These are phyloP conservation scores for Solanum dulcamara DNA, from an alignment of 257 asterid species.

Conservation along the genomic window DNA sequence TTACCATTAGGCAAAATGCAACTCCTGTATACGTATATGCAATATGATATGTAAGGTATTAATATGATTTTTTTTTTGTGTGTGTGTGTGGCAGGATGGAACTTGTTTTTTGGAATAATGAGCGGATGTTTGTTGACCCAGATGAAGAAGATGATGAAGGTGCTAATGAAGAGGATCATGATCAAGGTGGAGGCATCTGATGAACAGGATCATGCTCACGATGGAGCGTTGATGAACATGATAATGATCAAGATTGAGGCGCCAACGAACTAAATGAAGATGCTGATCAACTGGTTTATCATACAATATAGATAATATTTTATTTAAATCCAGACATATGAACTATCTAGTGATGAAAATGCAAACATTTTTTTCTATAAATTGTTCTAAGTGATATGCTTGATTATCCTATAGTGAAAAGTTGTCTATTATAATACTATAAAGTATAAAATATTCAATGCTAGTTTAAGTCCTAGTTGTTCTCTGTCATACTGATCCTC, in stretches of 20 bases:
- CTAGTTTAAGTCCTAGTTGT: not conserved
- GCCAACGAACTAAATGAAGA: not conserved
- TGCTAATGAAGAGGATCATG: not conserved
- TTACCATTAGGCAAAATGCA: not conserved
- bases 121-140: not conserved
- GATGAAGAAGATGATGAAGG: not conserved
- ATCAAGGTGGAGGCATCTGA: not conserved
- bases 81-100: not conserved
- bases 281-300: not conserved
- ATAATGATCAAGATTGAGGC: not conserved
- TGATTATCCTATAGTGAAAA: not conserved
- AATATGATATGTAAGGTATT: not conserved
- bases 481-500: too few species aligned
- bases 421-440: not conserved
- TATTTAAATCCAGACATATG: not conserved
- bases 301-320: too few species aligned
- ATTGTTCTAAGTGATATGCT: not conserved
- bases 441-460: too few species aligned
- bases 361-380: not conserved
- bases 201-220: not conserved
- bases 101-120: not conserved
- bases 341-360: not conserved
- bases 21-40: too few species aligned
- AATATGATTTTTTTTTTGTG: not conserved
- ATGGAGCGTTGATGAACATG: not conserved